Base-by-base conservation (phyloP, 176 grass and related monocot genomes). In the Musa beccarii region DNA sequence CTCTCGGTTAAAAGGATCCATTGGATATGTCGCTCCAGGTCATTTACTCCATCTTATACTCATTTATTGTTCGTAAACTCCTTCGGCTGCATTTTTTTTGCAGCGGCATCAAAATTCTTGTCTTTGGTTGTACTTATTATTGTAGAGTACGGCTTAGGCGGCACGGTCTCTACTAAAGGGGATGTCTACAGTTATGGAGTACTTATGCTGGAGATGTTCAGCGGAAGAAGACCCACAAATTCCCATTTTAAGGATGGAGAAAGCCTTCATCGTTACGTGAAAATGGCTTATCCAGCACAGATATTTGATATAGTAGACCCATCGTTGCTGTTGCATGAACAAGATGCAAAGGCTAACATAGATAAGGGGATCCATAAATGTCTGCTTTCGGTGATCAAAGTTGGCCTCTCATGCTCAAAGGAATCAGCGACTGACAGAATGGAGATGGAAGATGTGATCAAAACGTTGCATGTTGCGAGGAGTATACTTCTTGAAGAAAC, bases 131-230 rank as follows among this genome's bases (percentile, higher is more conserved):
- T 54, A 14, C 34, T 43, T 54, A 54, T 54, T 11, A 11, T 54
- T 14, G 53, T 54, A 54, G 53, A 54, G 2, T 54, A 54, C 13
- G 53, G 53, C 0, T 11, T 54, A 11, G 53, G 53, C 13, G 11
- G 53, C 0, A 54, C 9, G 53, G 53, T 50, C 20, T 82, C 80
- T 51, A 9, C 68, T 9, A n/a, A 62, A 34, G 80, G 80, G 67
- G 80, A 76, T 71, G 65, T 71, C 54, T 83, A 72, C 51, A 83
- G 81, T 75, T 77, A 71, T 53, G 81, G 81, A 21, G 70, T 77
- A 54, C 54, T 83, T 49, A 19, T 77, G n/a, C 54, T 77, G 0
- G 81, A 83, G 74, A 71, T 83, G 74, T 53, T 83, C 51, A 83
- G 73, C 8, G 74, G 74, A 24, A 63, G 11, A 77, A 83, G 74